These are phyloP conservation scores for Collybia sordida DNA, from an alignment of 768 basidiomycete species.

Conservation along the genomic window DNA sequence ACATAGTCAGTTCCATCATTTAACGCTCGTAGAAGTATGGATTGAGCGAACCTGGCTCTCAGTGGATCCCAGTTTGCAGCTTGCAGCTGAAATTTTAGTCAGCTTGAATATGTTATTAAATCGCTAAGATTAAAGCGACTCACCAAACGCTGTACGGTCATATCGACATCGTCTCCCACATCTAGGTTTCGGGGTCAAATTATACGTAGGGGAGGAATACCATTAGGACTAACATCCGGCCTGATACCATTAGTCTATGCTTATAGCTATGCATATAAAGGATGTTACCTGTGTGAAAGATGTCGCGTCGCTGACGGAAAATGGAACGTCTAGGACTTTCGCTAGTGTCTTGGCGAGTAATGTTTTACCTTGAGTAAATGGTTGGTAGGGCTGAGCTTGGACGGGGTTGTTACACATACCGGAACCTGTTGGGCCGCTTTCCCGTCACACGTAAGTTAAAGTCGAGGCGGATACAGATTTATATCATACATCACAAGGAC, in stretches of 20 bases:
- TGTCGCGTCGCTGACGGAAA: constrained; percentile 92
- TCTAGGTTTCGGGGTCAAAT: constrained; percentile 42
- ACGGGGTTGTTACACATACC: constrained; percentile 38
- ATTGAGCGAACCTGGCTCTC: constrained; percentile 65
- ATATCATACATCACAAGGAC: constrained; percentile 80
- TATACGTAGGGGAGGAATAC: neutral
- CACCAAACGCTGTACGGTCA: constrained; percentile 83
- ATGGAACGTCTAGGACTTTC: constrained; percentile 88
- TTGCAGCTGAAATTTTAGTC: constrained; percentile 67
- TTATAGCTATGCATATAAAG: neutral
- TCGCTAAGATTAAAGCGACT: constrained; percentile 15
- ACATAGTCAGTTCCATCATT: no score
- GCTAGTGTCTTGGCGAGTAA: constrained; percentile 91
- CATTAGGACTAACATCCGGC: constrained; percentile 63
- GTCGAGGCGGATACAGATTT: neutral
- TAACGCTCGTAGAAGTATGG: no score
- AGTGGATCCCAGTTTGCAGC: constrained; percentile 87
- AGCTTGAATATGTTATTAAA: neutral
- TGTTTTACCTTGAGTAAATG: constrained; percentile 71
- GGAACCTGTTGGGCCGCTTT: constrained; percentile 83
- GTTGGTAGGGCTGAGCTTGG: neutral
- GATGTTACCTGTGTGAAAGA: constrained; percentile 79
- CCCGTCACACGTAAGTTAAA: neutral
- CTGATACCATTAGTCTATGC: constrained; percentile 27
- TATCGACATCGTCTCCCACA: constrained; percentile 96